Evolutionary conservation across 2,329 filamentous ascomycete genomes (phyloP), one percentile per base, ranked within the genome.

Genomic region (Blumeriella jaapii): DNA sequence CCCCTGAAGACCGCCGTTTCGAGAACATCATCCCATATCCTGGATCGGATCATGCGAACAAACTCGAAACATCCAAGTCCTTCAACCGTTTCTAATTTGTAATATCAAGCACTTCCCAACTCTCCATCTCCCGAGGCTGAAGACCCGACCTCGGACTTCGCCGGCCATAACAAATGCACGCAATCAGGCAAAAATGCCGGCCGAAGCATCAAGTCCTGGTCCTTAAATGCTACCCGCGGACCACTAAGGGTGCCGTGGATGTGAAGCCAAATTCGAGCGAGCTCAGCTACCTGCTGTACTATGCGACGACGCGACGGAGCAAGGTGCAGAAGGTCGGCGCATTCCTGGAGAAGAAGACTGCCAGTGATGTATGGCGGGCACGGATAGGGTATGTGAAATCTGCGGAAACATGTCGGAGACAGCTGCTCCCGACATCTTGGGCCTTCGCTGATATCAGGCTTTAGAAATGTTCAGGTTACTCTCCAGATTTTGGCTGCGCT

Each of bases 191-290:
- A 53, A 75, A 68, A 60, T 78, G 74, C 61, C 84, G 89, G 41
- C 89, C 91, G 17, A 96, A 95, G 67, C 91, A 98, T 64, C 89
- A 96, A 70, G 83, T 95, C 50, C 68, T 96, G 42, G 80, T 95
- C 48, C 73, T 95, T 47, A 95, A 94, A 65, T 96, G 89, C 67
- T 98, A 95, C 60, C 91, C 91, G 25, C 81, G 82, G 50, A 87
- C 83, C 46, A 83, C 83, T 47, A 96, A 95, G 63, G 85, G 84
- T 33, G 79, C 83, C 44, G 81, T 87, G 56, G 85, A 94, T 54
- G 85, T 94, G 55, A 93, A 89, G 62, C 87, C 91, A 28, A 96
- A 96, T 61, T 85, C 85, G 48, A 93, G 85, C 62, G 91, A 98
- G 67, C 74, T 98, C 45, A 93, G 85, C 61, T 96, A 96, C 58